Base-by-base conservation (phyloP, 2,329 filamentous ascomycete species). In the Didymella glomerata region DNA sequence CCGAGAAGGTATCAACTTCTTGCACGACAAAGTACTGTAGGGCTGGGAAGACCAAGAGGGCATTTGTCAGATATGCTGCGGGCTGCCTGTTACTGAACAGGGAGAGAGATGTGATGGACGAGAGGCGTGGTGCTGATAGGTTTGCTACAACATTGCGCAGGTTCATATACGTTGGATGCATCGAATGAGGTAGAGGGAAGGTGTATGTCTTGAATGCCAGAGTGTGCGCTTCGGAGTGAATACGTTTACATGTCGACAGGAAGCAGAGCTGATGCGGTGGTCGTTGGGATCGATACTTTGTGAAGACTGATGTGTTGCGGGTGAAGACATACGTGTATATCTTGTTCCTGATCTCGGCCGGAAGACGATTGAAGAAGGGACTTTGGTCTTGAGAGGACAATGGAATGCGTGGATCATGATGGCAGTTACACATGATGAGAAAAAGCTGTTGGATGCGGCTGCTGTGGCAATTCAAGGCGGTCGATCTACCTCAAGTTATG, bases 241-340 rank as follows among this genome's bases (percentile, higher is more conserved):
- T 42, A 2, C 27, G 52, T 16, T 47, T 59, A 51, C 63, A 64
- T 14, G 54, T 50, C 2, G 47, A 34, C 34, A 66, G 61, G 10
- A 66, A 51, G 8, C 54, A 58, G 16, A 64, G 52, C 9, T 61
- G 56, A 34, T 64, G 54, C 6, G 47, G 20, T 20, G 18, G 8
- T 11, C 38, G 18, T 14, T 13, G 10, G 5, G 10, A 2, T 24
- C 11, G 18, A 20, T 40, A n/a, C 36, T 14, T 18, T 13, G 38
- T 22, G 38, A 4, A 24, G 9, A 14, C 4, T 4, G 32, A 25
- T 9, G 45, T 16, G 14, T 20, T 10, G 30, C 13, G 9, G 2
- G 41, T 45, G 38, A 64, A 66, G 20, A 54, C 48, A 32, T 55
- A 40, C 2, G 16, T 30, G 38, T 61, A 66, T 10, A 64, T 62